Base-by-base conservation (phyloP, 441 rosid species). In the Gossypium schwendimanii region DNA sequence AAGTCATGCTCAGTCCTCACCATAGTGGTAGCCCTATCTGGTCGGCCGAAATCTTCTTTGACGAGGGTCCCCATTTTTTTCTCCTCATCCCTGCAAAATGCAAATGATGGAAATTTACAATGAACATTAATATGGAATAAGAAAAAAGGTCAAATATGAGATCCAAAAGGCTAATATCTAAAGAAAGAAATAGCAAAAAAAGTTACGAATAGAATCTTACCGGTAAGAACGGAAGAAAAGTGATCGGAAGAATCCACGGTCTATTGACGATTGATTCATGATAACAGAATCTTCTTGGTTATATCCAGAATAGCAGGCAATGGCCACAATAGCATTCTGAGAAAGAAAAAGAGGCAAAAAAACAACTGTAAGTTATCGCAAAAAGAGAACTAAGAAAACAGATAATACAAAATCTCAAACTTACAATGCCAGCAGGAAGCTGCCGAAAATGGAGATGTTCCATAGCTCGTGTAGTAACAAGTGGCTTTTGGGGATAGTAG, bases 251-350 rank as follows among this genome's bases (percentile, higher is more conserved):
- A 95, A 95, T 44, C 99, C 99, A 65, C 99, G 97, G 69, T 95
- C 99, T 74, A 91, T 84, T 39, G 99, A 95, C 6, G 99, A 95
- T 80, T 95, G 98, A 67, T 93, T 95, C 99, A 95, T 95, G 77
- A 95, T 95, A 81, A 95, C 98, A 70, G 99, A 95, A 84, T 95
- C 98, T 87, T 95, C 99, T 85, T 93, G 99, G 83, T 95, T 95
- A 80, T 93, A 95, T 50, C 99, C 99, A 75, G 99, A 93, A 73
- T 95, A 95, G 85, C 99, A 95, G 72, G 97, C 84, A 77, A 95
- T 93, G 61, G 98, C 95, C 23, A 93, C 98, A 84, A 93, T 93
- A 36, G 99, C 99, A 86, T 95, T 95, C 99, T 95, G 76, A 66
- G 71, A 68, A 71, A 81, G 63, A 60, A 78, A 14, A 57, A 50